A percentile compares a stretch with the other conserved stretches of the same genome.
Evolutionary conservation across 73 alveolate species (phyloP).

Genomic region (Durusdinium trenchii): DNA sequence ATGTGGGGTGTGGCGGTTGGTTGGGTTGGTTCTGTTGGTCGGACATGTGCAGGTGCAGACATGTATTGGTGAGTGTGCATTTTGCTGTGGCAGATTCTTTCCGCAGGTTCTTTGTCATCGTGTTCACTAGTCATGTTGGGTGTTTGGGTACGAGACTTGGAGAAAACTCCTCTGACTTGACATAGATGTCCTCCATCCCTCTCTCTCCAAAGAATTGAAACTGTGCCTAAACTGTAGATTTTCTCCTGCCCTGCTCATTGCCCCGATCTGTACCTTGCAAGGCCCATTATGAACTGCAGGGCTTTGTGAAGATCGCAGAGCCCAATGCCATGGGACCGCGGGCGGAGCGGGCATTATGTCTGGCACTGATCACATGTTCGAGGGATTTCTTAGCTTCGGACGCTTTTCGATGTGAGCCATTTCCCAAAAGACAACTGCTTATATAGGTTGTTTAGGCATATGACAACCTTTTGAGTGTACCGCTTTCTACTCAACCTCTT

Average conservation of each 20-base stretch:
- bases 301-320: constrained; percentile 69
- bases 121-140: background rate
- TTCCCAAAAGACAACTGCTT: too few species aligned
- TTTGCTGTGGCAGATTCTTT: background rate
- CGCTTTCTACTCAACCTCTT: too few species aligned
- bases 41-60: background rate
- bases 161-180: too few species aligned
- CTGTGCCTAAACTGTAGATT: background rate
- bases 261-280: background rate
- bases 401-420: too few species aligned
- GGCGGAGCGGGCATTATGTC: too few species aligned
- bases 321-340: constrained; percentile 84
- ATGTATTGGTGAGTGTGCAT: background rate
- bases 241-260: background rate
- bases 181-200: background rate
- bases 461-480: too few species aligned
- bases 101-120: background rate
- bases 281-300: constrained; percentile 57
- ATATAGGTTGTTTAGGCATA: too few species aligned
- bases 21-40: background rate
- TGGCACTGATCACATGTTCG: too few species aligned
- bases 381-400: too few species aligned
- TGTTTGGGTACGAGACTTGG: background rate
- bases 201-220: background rate
- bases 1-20: background rate